Conservation (phyloP, 768 basidiomycete genomes). For the Crassisporium funariophilum region DNA sequence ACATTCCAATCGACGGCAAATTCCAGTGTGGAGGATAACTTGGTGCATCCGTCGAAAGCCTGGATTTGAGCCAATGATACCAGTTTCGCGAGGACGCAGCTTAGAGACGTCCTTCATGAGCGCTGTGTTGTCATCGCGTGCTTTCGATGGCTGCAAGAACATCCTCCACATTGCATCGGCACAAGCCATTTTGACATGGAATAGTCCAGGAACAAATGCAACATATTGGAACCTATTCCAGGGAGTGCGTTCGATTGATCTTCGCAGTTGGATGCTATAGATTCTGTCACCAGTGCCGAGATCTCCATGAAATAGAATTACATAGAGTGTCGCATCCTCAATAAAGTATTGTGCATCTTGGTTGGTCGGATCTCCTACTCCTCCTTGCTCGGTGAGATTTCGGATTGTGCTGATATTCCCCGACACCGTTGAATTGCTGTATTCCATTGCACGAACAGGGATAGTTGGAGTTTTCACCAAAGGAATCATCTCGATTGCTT, state of each 20-base stretch:
- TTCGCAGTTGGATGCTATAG: conserved; percentile 19
- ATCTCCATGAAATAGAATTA: conserved; percentile 30
- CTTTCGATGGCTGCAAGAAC: conserved; percentile 17
- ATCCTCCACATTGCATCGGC: conserved; percentile 32
- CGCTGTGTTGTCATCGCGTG: conserved; percentile 18
- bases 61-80: conserved; percentile 31
- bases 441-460: conserved; percentile 22
- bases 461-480: conserved; percentile 18
- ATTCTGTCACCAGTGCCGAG: conserved; percentile 27
- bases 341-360: neutral
- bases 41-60: conserved; percentile 40
- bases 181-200: conserved; percentile 37
- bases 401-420: conserved; percentile 21
- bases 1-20: conserved; percentile 25
- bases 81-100: conserved; percentile 33
- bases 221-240: conserved; percentile 32
- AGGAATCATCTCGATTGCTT: conserved; percentile 27
- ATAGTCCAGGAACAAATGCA: conserved; percentile 34
- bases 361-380: conserved; percentile 23
- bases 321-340: conserved; percentile 6
- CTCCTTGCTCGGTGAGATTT: conserved; percentile 18
- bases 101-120: conserved; percentile 25
- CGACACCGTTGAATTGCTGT: conserved; percentile 21
- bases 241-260: conserved; percentile 28
- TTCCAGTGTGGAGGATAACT: conserved; percentile 30